Conservation (phyloP, 108 stramenopile genomes). For the Nitzschia sp. region DNA sequence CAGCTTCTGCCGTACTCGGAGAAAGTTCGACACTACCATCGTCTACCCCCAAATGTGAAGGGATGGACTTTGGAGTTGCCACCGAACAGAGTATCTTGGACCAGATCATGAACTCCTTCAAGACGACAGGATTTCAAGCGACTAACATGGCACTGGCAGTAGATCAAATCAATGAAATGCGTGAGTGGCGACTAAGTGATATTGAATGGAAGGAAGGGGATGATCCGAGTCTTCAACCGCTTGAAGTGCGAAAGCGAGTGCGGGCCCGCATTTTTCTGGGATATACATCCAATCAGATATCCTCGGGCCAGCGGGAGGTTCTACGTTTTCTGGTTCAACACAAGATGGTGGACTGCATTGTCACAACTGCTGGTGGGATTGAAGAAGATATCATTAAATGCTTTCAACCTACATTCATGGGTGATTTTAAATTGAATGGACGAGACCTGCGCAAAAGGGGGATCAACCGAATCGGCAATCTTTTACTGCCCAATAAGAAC, state of each 20-base stretch:
- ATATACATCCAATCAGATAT: slow-evolving; percentile 98
- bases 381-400: slow-evolving; percentile 99
- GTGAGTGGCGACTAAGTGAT: slow-evolving; percentile 91
- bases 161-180: slow-evolving; percentile 94
- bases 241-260: slow-evolving; percentile 60
- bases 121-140: slow-evolving; percentile 93
- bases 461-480: slow-evolving; percentile 97
- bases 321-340: slow-evolving; percentile 93
- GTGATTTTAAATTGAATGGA: slow-evolving; percentile 91
- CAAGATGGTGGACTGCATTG: slow-evolving; percentile 95
- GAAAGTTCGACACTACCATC: slow-evolving; percentile 73
- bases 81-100: slow-evolving; percentile 57
- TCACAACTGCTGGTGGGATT: slow-evolving; percentile 98
- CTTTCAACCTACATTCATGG: slow-evolving; percentile 95
- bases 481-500: slow-evolving; percentile 96
- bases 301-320: slow-evolving; percentile 96
- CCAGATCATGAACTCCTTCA: slow-evolving; percentile 70
- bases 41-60: slow-evolving; percentile 64
- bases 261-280: slow-evolving; percentile 94
- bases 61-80: slow-evolving; percentile 82
- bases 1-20: slow-evolving; percentile 83
- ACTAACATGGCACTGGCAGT: slow-evolving; percentile 94
- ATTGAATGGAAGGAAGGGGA: slow-evolving; percentile 78
- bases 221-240: slow-evolving; percentile 71
- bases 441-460: slow-evolving; percentile 90